Base-by-base conservation (phyloP, 2,329 filamentous ascomycete genomes). In the Cercospora canescens region DNA sequence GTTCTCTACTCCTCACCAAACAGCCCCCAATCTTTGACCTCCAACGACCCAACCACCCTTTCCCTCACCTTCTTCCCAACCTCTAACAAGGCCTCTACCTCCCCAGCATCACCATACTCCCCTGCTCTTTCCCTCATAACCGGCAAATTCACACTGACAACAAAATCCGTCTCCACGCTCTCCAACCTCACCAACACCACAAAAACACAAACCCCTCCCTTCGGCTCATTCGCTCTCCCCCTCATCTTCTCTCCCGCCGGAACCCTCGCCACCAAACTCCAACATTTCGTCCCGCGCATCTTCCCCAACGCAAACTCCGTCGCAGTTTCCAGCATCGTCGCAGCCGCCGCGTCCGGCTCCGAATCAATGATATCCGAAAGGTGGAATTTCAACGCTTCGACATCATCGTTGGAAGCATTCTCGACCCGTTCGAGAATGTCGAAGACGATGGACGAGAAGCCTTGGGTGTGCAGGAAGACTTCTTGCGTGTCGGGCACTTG, bases 401-500 rank as follows among this genome's bases (percentile, higher is more conserved):
- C 86, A 63, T 91, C 89, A 73, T 94, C 88, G 37, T 86, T 86
- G 73, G 88, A 85, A 18, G 87, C 82, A 1, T 82, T 50, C 80
- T 86, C 86, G 24, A 96, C 89, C 63, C 91, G 90, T 81, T 97
- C 90, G 62, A 91, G 91, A 75, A 98, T 92, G 74, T 98, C 94
- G 79, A 97, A 86, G 73, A 97, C 94, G 77, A 97, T 89, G 80
- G 87, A 93, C 3, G 92, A 92, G 78, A 94, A 94, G 58, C 93
- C 93, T 69, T 91, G 86, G 70, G 87, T 85, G 77, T 96, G 93
- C 75, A 97, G 89, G 81, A 89, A 97, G 72, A 97, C 91, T 83
- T 97, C 94, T 82, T 98, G 94, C 79, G 96, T 91, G 77, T 94
- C 90, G 59, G 91, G 91, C 5, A 94, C 88, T 80, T 93, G 86